A percentile compares a stretch with the other conserved stretches of the same genome.
Conservation (phyloP, 768 basidiomycete species). For the Tricholoma sp. region DNA sequence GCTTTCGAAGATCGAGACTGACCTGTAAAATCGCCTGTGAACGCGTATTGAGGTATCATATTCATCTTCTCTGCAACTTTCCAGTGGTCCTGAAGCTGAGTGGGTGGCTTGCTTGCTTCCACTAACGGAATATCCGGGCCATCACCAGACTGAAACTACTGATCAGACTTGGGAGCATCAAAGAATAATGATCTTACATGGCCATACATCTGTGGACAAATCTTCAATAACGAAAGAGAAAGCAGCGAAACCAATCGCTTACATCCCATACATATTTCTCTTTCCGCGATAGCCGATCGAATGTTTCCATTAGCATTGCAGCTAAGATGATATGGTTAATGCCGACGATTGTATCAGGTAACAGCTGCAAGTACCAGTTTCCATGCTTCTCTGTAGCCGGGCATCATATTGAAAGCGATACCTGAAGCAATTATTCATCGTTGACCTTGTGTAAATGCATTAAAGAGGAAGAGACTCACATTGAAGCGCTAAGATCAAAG, state of each 20-base stretch:
- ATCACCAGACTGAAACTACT: constrained; percentile 49
- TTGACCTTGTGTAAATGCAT: background rate
- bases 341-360: background rate
- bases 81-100: constrained; percentile 55
- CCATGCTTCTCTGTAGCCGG: constrained; percentile 55
- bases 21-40: constrained; percentile 65
- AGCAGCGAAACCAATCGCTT: constrained; percentile 20
- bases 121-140: constrained; percentile 52
- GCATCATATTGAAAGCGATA: constrained; percentile 74
- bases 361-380: constrained; percentile 46
- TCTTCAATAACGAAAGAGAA: constrained; percentile 1
- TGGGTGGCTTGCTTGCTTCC: constrained; percentile 41
- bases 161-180: background rate
- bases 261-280: constrained; percentile 79
- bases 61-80: constrained; percentile 67
- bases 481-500: constrained; percentile 67
- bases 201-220: constrained; percentile 46
- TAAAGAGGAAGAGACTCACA: constrained; percentile 30
- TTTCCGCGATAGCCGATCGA: constrained; percentile 54
- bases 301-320: constrained; percentile 74
- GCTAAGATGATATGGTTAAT: constrained; percentile 28
- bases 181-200: constrained; percentile 41
- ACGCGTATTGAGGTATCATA: constrained; percentile 63
- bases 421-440: constrained; percentile 25
- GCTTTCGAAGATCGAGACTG: constrained; percentile 5